Evolutionary conservation across 495 filamentous ascomycete genomes (phyloP), one percentile per base, ranked within the genome.

Genomic region (Mycothermus thermophilus): DNA sequence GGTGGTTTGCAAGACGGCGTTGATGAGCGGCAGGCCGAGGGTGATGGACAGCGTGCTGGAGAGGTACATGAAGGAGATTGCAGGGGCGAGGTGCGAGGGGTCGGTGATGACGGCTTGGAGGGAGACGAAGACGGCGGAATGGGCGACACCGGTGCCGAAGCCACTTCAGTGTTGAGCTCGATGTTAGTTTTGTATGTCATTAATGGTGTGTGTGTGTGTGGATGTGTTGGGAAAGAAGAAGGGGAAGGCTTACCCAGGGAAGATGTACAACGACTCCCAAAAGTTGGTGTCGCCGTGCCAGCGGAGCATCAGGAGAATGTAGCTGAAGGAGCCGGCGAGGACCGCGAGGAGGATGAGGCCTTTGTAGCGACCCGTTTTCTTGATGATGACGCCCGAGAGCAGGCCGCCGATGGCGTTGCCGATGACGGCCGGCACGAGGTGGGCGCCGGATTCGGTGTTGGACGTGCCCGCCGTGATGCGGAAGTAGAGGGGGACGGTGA

Each of bases 401-500:
- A 83, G 42, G 1, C 73, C 75, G 3, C 76, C 79, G 2, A 79
- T 29, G 0, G 75, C 69, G 44, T 81, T 82, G 5, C 75, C 78
- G 1, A 71, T 47, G 1, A 82, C 74, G 9, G 76, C 71, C 0
- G 77, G 77, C 23, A 80, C 54, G 0, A 83, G 57, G 46, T 79
- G 74, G 0, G 62, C 60, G 1, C 78, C 79, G 0, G 77, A 67
- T 0, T 54, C 47, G 1, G 75, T 72, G 34, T 68, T 66, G 7
- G 71, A 73, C 4, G 63, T 63, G 0, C 59, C 48, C 3, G 58
- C 43, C 0, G 74, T 77, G n/a, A 79, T 66, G 41, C 79, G 74
- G 44, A 81, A 82, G 48, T 82, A 83, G 0, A 83, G 54, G 0
- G 79, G 79, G 0, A 81, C 67, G n/a, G 59, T 57, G 27, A 64